Conservation (phyloP, 257 asterid species). For the Orobanche coerulescens region DNA sequence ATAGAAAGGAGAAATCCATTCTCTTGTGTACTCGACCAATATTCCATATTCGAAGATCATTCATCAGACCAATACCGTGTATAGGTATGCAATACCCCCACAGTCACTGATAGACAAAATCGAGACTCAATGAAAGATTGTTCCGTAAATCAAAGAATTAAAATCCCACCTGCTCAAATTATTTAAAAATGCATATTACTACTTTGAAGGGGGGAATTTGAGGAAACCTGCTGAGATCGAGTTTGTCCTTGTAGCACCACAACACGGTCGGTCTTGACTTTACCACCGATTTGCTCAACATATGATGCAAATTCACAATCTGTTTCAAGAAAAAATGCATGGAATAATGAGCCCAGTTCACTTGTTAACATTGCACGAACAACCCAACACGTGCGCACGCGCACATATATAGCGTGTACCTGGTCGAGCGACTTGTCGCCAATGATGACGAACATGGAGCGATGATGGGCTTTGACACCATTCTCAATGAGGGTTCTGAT, state of each 20-base stretch:
- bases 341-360: background rate
- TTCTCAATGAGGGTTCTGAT: constrained; percentile 81
- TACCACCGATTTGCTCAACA: constrained; percentile 61
- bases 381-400: background rate
- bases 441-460: constrained; percentile 79
- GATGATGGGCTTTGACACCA: constrained; percentile 79
- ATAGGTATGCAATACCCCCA: background rate
- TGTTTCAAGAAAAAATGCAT: constrained; percentile 17
- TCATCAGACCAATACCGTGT: background rate
- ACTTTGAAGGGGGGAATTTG: background rate
- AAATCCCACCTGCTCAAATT: background rate
- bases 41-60: background rate
- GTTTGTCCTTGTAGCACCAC: constrained; percentile 96
- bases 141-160: background rate
- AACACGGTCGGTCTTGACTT: constrained; percentile 70
- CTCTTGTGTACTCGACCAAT: background rate
- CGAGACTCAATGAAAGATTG: background rate
- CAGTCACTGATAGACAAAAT: background rate
- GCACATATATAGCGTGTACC: constrained; percentile 22
- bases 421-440: constrained; percentile 94
- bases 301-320: constrained; percentile 69
- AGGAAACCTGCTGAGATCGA: constrained; percentile 78
- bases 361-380: constrained; percentile 2
- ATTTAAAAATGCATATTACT: background rate
- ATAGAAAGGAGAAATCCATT: background rate